Conservation (phyloP, 164 flowering plant genomes). For the Aristolochia fimbriata region DNA sequence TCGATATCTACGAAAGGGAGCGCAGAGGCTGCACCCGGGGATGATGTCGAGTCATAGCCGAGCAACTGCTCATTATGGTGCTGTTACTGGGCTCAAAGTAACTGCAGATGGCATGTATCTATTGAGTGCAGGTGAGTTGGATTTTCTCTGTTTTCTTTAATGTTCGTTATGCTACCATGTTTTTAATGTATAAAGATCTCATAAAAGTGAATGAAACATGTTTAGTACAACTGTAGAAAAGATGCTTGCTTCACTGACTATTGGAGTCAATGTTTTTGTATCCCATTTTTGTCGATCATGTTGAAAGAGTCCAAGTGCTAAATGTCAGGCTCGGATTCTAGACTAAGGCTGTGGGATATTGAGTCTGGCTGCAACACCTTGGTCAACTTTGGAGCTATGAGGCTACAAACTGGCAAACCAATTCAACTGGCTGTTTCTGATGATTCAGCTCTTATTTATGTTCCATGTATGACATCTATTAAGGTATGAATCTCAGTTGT, state of each 20-base stretch:
- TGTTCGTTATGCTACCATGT: neutral
- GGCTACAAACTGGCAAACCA: slow-evolving; percentile 60
- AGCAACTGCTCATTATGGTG: slow-evolving; percentile 94
- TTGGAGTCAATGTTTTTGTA: neutral
- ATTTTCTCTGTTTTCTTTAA: neutral
- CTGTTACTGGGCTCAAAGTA: slow-evolving; percentile 70
- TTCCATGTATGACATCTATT: slow-evolving; percentile 80
- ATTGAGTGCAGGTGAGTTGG: slow-evolving; percentile 76
- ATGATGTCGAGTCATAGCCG: slow-evolving; percentile 71
- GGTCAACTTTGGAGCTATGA: slow-evolving; percentile 68
- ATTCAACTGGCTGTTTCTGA: slow-evolving; percentile 61
- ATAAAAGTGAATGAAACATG: no score
- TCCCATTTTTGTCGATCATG: neutral
- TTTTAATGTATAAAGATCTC: neutral
- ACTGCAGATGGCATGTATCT: slow-evolving; percentile 91
- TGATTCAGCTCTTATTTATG: slow-evolving; percentile 71
- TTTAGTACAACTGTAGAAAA: no score
- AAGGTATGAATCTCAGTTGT: slow-evolving; percentile 36
- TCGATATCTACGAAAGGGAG: slow-evolving; percentile 34
- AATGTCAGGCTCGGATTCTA: slow-evolving; percentile 84
- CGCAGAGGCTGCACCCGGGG: slow-evolving; percentile 82
- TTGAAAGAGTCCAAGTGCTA: neutral
- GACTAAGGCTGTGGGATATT: slow-evolving; percentile 83
- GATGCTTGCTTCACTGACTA: no score
- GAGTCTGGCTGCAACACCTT: slow-evolving; percentile 88